These are phyloP conservation scores for Penicillium dipodomyicola DNA, from an alignment of 495 filamentous ascomycete genomes.

Conservation along the genomic window DNA sequence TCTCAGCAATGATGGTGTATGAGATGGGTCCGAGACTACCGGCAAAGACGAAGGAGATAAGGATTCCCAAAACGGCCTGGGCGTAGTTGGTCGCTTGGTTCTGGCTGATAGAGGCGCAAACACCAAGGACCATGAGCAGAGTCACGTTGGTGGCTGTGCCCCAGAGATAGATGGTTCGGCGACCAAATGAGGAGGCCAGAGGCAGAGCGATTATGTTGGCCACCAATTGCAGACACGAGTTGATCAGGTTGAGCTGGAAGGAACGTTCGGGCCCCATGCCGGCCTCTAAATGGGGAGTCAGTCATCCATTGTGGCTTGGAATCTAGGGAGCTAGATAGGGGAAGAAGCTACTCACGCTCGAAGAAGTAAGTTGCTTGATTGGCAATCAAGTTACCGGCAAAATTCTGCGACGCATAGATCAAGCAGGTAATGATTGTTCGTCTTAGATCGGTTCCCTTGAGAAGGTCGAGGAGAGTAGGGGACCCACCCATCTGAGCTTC, in stretches of 20 bases:
- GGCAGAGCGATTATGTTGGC: conserved; percentile 30
- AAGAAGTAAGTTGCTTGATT: conserved; percentile 33
- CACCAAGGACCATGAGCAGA: conserved; percentile 38
- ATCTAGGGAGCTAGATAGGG: background rate
- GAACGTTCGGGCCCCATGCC: conserved; percentile 24
- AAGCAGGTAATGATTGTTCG: conserved; percentile 66
- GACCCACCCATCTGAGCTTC: conserved; percentile 59
- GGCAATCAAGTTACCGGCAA: conserved; percentile 33
- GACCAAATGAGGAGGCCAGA: conserved; percentile 38
- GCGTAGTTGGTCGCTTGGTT: conserved; percentile 37
- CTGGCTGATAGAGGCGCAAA: conserved; percentile 41
- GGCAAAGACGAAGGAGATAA: conserved; percentile 51
- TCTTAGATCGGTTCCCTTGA: conserved; percentile 63
- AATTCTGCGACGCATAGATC: conserved; percentile 46
- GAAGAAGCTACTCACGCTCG: conserved; percentile 20
- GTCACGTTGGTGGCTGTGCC: conserved; percentile 38
- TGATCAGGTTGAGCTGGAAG: conserved; percentile 40
- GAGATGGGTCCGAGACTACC: conserved; percentile 47
- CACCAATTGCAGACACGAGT: conserved; percentile 37
- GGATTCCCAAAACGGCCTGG: conserved; percentile 51
- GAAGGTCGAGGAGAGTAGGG: conserved; percentile 61
- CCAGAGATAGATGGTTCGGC: conserved; percentile 48
- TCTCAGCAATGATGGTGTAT: conserved; percentile 58
- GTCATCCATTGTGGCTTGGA: background rate
- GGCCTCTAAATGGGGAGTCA: conserved; percentile 24